Evolutionary conservation across 192 early-diverging fungal genomes (phyloP).

Genomic region (Backusella tuberculispora): DNA sequence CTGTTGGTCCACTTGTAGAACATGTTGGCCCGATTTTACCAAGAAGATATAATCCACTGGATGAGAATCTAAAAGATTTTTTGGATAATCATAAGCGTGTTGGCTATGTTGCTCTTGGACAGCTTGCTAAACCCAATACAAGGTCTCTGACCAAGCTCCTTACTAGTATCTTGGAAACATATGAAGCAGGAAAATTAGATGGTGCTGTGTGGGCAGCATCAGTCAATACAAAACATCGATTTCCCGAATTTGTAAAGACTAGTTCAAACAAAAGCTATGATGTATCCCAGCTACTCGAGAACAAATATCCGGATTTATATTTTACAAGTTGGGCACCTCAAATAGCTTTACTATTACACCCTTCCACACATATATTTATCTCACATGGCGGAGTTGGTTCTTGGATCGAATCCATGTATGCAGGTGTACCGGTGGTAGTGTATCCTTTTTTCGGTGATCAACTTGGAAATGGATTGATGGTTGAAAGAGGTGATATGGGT

Average conservation of each 20-base stretch:
- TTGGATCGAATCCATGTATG: conserved; percentile 39
- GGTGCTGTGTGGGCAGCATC: conserved; percentile 38
- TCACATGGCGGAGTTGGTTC: conserved; percentile 37
- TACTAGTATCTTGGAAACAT: conserved; percentile 17
- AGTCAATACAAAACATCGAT: too few species aligned
- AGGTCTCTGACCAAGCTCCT: conserved; percentile 23
- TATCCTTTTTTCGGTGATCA: conserved; percentile 41
- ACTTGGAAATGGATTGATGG: background rate
- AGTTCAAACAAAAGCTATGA: background rate
- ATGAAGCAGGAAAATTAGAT: conserved; percentile 34
- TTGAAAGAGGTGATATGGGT: background rate
- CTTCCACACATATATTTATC: conserved; percentile 28
- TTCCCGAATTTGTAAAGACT: background rate
- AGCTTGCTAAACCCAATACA: conserved; percentile 12
- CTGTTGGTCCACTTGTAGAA: conserved; percentile 30
- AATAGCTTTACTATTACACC: conserved; percentile 37
- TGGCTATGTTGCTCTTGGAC: conserved; percentile 42
- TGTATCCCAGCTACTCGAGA: background rate
- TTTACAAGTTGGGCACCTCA: conserved; percentile 35
- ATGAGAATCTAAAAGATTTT: background rate
- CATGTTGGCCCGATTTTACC: conserved; percentile 41
- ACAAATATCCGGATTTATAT: background rate
- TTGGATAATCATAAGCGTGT: conserved; percentile 27
- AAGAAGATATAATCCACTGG: conserved; percentile 26
- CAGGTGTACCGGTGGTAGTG: conserved; percentile 31